phyloP scores from a whole-genome alignment of 1,284 basidiomycete species.

The Trichosporon inkin region DNA sequence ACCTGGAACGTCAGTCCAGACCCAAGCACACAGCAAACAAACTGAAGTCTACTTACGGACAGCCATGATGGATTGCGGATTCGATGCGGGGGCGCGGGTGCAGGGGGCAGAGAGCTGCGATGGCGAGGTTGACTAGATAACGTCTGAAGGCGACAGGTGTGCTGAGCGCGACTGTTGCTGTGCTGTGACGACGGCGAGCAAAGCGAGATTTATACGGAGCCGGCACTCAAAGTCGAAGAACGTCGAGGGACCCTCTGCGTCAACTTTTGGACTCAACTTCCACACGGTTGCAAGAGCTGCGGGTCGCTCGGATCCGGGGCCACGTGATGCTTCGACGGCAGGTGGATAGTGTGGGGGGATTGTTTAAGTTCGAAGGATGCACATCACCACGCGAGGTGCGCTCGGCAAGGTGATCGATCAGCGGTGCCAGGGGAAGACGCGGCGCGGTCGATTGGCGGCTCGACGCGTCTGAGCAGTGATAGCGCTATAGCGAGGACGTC shows the following conservation, averaged over 20 bases:
- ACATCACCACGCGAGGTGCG: too few species aligned
- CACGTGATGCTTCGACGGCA: neutral
- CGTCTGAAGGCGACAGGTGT: neutral
- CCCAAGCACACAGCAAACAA: neutral
- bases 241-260: constrained; percentile 1
- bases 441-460: too few species aligned
- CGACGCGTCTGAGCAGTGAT: too few species aligned
- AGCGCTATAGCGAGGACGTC: too few species aligned
- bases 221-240: neutral
- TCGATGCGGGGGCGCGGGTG: neutral
- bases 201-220: neutral
- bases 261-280: constrained; percentile 11
- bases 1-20: constrained; percentile 54
- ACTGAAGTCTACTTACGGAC: constrained; percentile 50
- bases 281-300: neutral
- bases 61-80: constrained; percentile 48
- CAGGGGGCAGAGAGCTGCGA: neutral
- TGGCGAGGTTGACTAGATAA: neutral
- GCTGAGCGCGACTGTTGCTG: neutral
- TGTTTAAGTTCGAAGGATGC: neutral
- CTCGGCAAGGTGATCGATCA: too few species aligned
- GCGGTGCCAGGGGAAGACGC: too few species aligned
- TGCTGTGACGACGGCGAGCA: neutral
- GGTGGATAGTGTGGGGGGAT: neutral
- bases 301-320: neutral